Evolutionary conservation across 164 flowering plant genomes (phyloP), one percentile per base, ranked within the genome.

Genomic region (Vitis riparia): DNA sequence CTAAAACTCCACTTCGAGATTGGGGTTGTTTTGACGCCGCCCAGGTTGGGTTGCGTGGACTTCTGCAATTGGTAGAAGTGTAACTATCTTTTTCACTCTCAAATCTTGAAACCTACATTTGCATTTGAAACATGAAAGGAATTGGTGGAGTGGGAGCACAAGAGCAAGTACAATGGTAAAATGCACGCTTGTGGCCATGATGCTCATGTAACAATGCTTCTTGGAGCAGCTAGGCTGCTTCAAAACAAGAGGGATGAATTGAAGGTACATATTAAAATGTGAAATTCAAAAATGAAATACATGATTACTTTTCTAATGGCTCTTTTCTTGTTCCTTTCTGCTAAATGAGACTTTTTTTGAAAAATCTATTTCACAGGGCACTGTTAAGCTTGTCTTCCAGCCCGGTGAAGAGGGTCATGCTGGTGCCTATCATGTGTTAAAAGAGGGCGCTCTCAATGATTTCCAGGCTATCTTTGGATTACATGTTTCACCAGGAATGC

Each of bases 201-300:
- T 77, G 87, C 85, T 32, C 86, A 86, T 72, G 82, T 80, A 10
- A 78, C 97, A 14, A 90, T 90, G 93, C 81, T 92, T 55, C 91
- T 90, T 51, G 97, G 93, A 47, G 97, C 97, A 37, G 97, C 96
- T 15, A 92, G 82, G 73, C 73, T 92, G 76, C 91, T 92, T 51
- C 88, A 88, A 37, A 55, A 9, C 15, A 81, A 69, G 37, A 82
- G 75, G 68, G 62, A 85, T 55, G 60, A 71, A 67, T 55, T 92
- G 52, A 79, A 82, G 84, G 86, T 83, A 71, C 8, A 12, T 59
- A 23, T 19, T 19, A 19, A 19, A 19, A 19, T 0, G 23, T n/a
- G 74, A 85, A 10, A 80, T 85, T 48, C 44, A 37, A 37, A 37
- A 37, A 37, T 37, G 7, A 37, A 37, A 37, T 37, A 5, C 44